Evolutionary conservation across 345 rosid species (phyloP).

Genomic region (Lepidium didymum): DNA sequence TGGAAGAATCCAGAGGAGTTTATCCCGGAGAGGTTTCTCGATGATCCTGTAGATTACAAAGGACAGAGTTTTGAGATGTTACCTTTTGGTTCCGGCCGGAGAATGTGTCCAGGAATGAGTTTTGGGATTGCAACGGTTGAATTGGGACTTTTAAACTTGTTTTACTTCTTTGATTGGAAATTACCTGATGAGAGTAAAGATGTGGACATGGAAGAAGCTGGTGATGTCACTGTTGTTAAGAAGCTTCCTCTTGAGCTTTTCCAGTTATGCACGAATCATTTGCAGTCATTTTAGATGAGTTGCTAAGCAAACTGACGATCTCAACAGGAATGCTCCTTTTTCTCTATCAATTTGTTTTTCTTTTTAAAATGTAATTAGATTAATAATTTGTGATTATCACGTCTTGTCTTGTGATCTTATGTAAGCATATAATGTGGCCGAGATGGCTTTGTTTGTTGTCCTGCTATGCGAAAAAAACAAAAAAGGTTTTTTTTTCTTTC

Average conservation of each 20-base stretch:
- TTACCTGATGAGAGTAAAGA: not conserved
- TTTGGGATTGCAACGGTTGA: constrained; percentile 2
- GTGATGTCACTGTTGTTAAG: not conserved
- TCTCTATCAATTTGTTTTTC: no score
- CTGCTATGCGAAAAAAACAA: no score
- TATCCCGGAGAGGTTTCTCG: constrained; percentile 8
- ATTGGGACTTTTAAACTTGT: constrained; percentile 10
- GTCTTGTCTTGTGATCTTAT: no score
- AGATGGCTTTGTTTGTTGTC: no score
- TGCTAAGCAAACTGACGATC: no score
- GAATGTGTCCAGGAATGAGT: constrained; percentile 20
- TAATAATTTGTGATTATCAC: no score
- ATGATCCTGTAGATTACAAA: constrained; percentile 1
- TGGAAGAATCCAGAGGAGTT: constrained; percentile 5
- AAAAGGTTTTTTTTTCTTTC: no score
- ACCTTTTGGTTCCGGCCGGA: constrained; percentile 17
- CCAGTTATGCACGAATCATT: not conserved
- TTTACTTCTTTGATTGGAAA: constrained; percentile 17
- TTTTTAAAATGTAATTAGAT: no score
- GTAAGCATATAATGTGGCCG: no score
- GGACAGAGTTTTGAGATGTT: constrained; percentile 9
- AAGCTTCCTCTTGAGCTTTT: constrained; percentile 12
- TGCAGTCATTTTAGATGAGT: no score
- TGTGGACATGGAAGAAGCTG: constrained; percentile 10
- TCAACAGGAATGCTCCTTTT: no score